phyloP scores from a whole-genome alignment of 805 yeast species.

The Metschnikowia reukaufii region DNA sequence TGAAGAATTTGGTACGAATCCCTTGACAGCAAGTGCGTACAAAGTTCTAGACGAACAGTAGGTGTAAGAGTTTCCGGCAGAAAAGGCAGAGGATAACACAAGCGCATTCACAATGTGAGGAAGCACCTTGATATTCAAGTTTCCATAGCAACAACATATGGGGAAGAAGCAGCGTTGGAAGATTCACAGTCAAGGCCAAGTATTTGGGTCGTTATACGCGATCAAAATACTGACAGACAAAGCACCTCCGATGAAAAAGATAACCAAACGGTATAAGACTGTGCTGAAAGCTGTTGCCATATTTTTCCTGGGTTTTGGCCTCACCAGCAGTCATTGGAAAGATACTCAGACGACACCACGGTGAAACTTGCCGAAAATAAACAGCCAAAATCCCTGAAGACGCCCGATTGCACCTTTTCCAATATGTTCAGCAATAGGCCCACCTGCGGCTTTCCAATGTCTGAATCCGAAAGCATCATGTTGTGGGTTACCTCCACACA shows the following conservation, averaged over 20 bases:
- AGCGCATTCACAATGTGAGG: conserved; percentile 22
- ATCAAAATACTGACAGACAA: conserved; percentile 40
- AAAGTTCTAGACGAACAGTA: conserved; percentile 23
- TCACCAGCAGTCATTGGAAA: conserved; percentile 47
- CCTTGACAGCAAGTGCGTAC: conserved; percentile 21
- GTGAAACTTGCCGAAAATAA: conserved; percentile 39
- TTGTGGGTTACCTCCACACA: conserved; percentile 85
- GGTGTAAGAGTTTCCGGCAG: conserved; percentile 24
- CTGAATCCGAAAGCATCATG: conserved; percentile 55
- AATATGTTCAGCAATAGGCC: conserved; percentile 41
- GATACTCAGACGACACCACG: conserved; percentile 45
- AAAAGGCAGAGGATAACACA: conserved; percentile 21
- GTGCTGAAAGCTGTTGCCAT: conserved; percentile 43
- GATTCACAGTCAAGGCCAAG: conserved; percentile 14
- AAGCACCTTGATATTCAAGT: conserved; percentile 20
- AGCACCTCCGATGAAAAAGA: conserved; percentile 47
- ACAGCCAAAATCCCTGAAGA: conserved; percentile 44
- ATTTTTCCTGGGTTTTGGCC: conserved; percentile 40
- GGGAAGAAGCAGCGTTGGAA: conserved; percentile 23
- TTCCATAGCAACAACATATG: conserved; percentile 25
- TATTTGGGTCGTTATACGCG: conserved; percentile 23
- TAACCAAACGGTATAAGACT: conserved; percentile 43
- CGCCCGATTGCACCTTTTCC: conserved; percentile 39
- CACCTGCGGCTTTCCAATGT: conserved; percentile 39
- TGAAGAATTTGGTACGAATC: conserved; percentile 21